These are phyloP conservation scores for Pichia sp. DNA, from an alignment of 1,139 yeast genomes.

Conservation along the genomic window DNA sequence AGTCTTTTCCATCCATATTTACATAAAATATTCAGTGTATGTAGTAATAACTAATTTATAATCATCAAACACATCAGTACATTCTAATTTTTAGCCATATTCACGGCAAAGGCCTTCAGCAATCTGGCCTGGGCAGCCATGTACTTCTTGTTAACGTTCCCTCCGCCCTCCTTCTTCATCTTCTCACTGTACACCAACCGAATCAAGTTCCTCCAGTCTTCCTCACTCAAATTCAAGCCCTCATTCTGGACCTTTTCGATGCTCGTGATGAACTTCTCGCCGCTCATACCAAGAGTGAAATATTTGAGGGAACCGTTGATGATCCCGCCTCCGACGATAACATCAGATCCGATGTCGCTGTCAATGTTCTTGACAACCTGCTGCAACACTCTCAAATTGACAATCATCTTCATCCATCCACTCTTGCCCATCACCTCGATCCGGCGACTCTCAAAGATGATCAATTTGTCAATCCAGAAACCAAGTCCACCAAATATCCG, in stretches of 20 bases:
- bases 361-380: conserved; percentile 68
- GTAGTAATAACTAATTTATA: neutral
- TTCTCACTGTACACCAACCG: conserved; percentile 48
- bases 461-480: conserved; percentile 49
- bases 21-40: neutral
- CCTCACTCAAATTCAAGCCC: conserved; percentile 23
- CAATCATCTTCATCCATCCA: conserved; percentile 64
- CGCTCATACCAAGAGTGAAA: conserved; percentile 34
- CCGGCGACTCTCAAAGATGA: conserved; percentile 57
- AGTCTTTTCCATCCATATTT: neutral
- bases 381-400: conserved; percentile 70
- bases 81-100: neutral
- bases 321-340: neutral
- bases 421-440: conserved; percentile 54
- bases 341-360: conserved; percentile 31
- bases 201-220: conserved; percentile 40
- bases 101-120: conserved; percentile 9
- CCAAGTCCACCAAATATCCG: conserved; percentile 49
- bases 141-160: conserved; percentile 14
- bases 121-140: conserved; percentile 18
- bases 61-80: neutral
- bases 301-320: conserved; percentile 45
- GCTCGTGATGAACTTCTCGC: conserved; percentile 15
- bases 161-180: conserved; percentile 25
- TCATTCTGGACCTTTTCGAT: conserved; percentile 11